Evolutionary conservation across 495 filamentous ascomycete species (phyloP).

Genomic region (Melanomma pulvis-pyrius): DNA sequence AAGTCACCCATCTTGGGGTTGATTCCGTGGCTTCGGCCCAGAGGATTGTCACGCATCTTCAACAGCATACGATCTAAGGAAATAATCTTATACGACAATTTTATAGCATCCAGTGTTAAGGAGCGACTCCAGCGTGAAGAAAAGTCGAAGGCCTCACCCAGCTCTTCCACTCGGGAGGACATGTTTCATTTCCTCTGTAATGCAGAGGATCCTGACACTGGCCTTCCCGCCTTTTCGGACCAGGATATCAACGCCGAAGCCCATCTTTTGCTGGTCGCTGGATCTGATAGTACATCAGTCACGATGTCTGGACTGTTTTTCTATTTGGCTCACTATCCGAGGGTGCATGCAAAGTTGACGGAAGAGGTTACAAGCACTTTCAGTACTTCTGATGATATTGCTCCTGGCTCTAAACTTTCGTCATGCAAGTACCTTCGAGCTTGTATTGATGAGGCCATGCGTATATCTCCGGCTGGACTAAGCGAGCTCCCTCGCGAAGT

Average conservation of each 20-base stretch:
- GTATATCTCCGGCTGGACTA: slow-evolving; percentile 65
- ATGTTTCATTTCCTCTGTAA: slow-evolving; percentile 44
- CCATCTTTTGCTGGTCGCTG: slow-evolving; percentile 40
- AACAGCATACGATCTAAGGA: background rate
- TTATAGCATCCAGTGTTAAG: slow-evolving; percentile 9
- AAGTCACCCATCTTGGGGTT: slow-evolving; percentile 15
- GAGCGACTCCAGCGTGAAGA: background rate
- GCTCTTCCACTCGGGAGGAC: slow-evolving; percentile 37
- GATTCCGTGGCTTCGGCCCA: slow-evolving; percentile 15
- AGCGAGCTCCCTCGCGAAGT: slow-evolving; percentile 63
- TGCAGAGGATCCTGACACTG: slow-evolving; percentile 41
- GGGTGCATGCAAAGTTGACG: background rate
- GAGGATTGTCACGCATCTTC: slow-evolving; percentile 7
- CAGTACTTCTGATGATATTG: slow-evolving; percentile 51
- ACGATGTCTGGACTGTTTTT: slow-evolving; percentile 15
- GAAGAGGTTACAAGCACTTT: slow-evolving; percentile 46
- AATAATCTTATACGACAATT: slow-evolving; percentile 17
- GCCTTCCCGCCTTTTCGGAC: slow-evolving; percentile 30
- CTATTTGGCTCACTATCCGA: slow-evolving; percentile 11
- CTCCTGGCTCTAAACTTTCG: slow-evolving; percentile 47
- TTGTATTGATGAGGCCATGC: slow-evolving; percentile 67
- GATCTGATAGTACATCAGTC: slow-evolving; percentile 18
- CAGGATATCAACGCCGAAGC: slow-evolving; percentile 26
- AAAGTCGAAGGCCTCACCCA: background rate
- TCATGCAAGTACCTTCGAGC: slow-evolving; percentile 59